Conservation (phyloP, 2,329 filamentous ascomycete genomes). For the Pseudogymnoascus sp. region DNA sequence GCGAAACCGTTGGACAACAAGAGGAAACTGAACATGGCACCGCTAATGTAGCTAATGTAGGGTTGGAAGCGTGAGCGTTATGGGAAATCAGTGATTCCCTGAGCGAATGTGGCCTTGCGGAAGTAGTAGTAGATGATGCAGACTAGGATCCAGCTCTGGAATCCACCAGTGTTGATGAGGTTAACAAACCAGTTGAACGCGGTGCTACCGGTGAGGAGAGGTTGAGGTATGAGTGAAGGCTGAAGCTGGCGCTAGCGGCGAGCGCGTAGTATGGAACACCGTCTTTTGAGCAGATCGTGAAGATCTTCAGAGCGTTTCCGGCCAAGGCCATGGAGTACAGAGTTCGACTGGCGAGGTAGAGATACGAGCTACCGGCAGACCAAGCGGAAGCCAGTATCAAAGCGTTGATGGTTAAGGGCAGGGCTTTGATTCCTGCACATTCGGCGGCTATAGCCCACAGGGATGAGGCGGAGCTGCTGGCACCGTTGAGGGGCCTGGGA, state of each 20-base stretch:
- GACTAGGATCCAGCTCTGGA: slow-evolving; percentile 46
- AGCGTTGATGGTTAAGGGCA: slow-evolving; percentile 46
- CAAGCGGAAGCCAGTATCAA: slow-evolving; percentile 46
- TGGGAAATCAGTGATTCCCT: slow-evolving; percentile 39
- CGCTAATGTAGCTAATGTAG: slow-evolving; percentile 44
- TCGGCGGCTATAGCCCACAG: slow-evolving; percentile 42
- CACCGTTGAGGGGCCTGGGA: slow-evolving; percentile 40
- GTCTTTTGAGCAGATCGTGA: slow-evolving; percentile 40
- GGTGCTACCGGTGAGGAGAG: slow-evolving; percentile 34
- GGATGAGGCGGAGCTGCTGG: slow-evolving; percentile 44
- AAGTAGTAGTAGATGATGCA: slow-evolving; percentile 51
- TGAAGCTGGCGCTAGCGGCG: slow-evolving; percentile 33
- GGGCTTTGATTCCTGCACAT: slow-evolving; percentile 38
- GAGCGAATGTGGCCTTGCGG: slow-evolving; percentile 38
- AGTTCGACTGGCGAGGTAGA: slow-evolving; percentile 43
- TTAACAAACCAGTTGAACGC: slow-evolving; percentile 50
- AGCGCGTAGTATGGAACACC: slow-evolving; percentile 44
- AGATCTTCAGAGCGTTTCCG: slow-evolving; percentile 42
- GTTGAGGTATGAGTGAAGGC: slow-evolving; percentile 39
- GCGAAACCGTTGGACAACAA: slow-evolving; percentile 55
- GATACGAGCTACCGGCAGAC: slow-evolving; percentile 46
- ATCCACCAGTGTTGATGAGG: slow-evolving; percentile 42
- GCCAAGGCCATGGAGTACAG: slow-evolving; percentile 44
- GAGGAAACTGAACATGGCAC: slow-evolving; percentile 44
- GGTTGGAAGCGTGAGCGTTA: slow-evolving; percentile 49